These are phyloP conservation scores for Hymenoscyphus salicellus DNA, from an alignment of 2,329 filamentous ascomycete species.

Conservation along the genomic window DNA sequence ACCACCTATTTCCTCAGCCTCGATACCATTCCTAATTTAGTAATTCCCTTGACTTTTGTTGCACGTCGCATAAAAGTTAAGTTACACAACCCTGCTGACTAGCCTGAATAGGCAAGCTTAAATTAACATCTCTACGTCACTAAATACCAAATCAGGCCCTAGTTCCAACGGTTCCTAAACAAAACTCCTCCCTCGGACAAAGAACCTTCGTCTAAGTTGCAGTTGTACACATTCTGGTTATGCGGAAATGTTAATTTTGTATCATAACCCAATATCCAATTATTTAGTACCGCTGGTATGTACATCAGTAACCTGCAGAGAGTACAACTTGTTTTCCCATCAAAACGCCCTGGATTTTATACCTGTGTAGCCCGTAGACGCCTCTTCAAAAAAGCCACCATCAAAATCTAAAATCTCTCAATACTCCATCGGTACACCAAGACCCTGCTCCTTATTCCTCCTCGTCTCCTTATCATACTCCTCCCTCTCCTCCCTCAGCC, in stretches of 20 bases:
- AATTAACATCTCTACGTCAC: too few species aligned
- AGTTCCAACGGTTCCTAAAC: too few species aligned
- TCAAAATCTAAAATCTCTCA: constrained; percentile 8
- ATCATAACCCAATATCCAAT: background rate
- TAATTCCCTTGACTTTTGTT: too few species aligned
- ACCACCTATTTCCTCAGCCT: too few species aligned
- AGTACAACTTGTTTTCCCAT: background rate
- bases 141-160: too few species aligned
- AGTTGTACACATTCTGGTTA: too few species aligned
- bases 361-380: background rate
- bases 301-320: background rate
- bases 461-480: constrained; percentile 55
- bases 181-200: too few species aligned
- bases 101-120: too few species aligned
- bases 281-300: background rate
- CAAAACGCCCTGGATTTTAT: background rate
- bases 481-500: constrained; percentile 62
- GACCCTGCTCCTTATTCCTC: constrained; percentile 53
- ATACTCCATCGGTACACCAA: constrained; percentile 56
- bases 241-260: background rate
- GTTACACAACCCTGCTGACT: too few species aligned
- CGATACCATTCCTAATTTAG: too few species aligned
- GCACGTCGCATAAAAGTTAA: too few species aligned
- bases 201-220: too few species aligned
- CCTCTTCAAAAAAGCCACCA: background rate